Conservation (phyloP, 2,329 filamentous ascomycete genomes). For the Botryotinia globosa region DNA sequence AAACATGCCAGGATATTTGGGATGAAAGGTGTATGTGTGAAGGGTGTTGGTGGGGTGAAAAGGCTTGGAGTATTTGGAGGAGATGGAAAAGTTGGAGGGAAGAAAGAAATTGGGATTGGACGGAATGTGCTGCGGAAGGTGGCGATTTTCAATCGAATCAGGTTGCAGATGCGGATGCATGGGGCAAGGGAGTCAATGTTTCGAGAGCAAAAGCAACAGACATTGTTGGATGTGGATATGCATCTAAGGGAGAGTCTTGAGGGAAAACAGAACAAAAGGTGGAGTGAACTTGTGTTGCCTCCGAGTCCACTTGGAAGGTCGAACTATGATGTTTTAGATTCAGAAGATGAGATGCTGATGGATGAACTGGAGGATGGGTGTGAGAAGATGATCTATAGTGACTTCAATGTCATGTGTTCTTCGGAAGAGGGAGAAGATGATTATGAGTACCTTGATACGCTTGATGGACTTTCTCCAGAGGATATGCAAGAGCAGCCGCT, state of each 20-base stretch:
- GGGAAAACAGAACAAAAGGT: conserved; percentile 33
- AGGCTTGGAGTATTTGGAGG: not conserved
- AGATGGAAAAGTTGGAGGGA: conserved; percentile 29
- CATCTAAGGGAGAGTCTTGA: conserved; percentile 32
- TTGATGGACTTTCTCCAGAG: conserved; percentile 36
- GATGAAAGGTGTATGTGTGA: conserved; percentile 51
- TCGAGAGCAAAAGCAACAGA: conserved; percentile 24
- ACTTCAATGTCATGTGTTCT: conserved; percentile 39
- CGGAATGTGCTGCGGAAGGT: conserved; percentile 52
- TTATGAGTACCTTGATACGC: conserved; percentile 38
- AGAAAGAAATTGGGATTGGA: conserved; percentile 47
- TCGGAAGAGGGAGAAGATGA: conserved; percentile 30
- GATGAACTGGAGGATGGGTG: conserved; percentile 17
- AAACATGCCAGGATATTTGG: conserved; percentile 50
- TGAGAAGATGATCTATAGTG: conserved; percentile 34
- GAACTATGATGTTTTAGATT: conserved; percentile 39
- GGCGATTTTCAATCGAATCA: conserved; percentile 62
- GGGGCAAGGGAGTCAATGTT: conserved; percentile 30
- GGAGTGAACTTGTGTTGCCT: conserved; percentile 32
- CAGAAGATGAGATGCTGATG: conserved; percentile 33
- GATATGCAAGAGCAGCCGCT: conserved; percentile 34
- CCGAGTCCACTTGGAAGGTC: conserved; percentile 39
- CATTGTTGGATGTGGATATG: not conserved
- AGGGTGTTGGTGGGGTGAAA: conserved; percentile 42
- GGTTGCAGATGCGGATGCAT: conserved; percentile 47